Evolutionary conservation across 139 green algal species (phyloP), one percentile per base, ranked within the genome.

Genomic region (Chara braunii): DNA sequence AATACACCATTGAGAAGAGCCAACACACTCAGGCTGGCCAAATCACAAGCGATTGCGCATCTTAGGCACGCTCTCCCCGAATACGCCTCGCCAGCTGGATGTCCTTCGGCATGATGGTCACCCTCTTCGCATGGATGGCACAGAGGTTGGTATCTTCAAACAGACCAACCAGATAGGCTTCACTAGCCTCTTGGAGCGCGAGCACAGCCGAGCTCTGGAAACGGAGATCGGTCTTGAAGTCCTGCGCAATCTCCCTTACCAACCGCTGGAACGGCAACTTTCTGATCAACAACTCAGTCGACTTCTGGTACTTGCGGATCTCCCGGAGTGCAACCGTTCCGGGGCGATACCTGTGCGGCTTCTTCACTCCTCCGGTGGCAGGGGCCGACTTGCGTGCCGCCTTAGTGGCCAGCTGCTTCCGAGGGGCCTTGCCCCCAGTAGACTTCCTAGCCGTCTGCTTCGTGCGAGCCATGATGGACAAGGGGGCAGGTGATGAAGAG

Each of bases 151-250:
- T 95, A 85, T 96, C 91, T 83, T 97, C 91, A 54, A 97, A 97
- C 64, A 97, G 85, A 61, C 91, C 91, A 29, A 97, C 90, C 30
- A 97, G 83, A 85, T 94, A 97, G 32, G 89, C 90, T 85, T 97
- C 90, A 56, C 89, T 85, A 31, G 91, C 91, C 83, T 96, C 91
- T 83, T 97, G 91, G 45, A 97, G 85, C 18, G 91, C 91, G 62
- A 95, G 80, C 33, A 96, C 89, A 28, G 90, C 92, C 33, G 79
- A 87, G 76, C 58, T 74, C 86, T 96, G 91, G 89, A 96, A 98
- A 65, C 92, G 85, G 79, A 96, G 84, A 86, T 98, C 92, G 51
- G 90, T 95, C 87, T 98, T 96, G 91, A 96, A 98, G 83, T 98
- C 92, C 87, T 96, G 94, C 33, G 91, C 90, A 57, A 98, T 98